Evolutionary conservation across 2,329 filamentous ascomycete genomes (phyloP).

Genomic region (Bimuria novae-zelandiae): DNA sequence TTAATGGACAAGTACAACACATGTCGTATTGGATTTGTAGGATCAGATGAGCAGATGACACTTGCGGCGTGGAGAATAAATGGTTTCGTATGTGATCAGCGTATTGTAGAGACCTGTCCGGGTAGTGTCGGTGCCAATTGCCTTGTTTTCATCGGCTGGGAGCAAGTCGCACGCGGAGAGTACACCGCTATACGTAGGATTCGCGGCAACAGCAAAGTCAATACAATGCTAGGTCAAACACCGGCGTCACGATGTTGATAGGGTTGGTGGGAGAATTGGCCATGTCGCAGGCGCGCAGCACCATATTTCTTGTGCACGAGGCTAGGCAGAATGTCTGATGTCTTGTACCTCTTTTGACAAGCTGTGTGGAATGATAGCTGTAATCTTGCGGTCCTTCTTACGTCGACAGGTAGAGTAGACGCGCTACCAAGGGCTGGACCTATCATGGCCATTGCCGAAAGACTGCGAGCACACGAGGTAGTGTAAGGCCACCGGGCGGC

Average conservation of each 20-base stretch:
- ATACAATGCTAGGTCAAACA: no score
- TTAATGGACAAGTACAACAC: neutral
- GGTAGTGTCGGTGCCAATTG: neutral
- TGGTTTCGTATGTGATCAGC: neutral
- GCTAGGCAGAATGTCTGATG: neutral
- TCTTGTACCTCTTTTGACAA: no score
- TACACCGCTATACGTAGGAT: neutral
- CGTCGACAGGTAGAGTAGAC: no score
- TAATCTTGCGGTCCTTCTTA: no score
- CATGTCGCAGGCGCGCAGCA: no score
- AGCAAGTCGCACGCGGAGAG: neutral
- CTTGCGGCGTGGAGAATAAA: neutral
- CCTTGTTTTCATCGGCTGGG: neutral
- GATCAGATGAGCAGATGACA: slow-evolving; percentile 4
- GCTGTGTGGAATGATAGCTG: no score
- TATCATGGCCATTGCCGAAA: neutral
- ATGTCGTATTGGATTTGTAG: neutral
- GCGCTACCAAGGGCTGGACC: no score
- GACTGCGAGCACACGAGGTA: neutral
- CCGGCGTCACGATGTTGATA: neutral
- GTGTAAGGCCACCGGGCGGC: no score
- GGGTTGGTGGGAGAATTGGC: no score
- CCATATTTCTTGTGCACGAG: no score
- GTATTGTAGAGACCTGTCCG: neutral
- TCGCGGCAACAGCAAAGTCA: no score